These are phyloP conservation scores for Leccinum broughii DNA, from an alignment of 768 basidiomycete species.

Conservation along the genomic window DNA sequence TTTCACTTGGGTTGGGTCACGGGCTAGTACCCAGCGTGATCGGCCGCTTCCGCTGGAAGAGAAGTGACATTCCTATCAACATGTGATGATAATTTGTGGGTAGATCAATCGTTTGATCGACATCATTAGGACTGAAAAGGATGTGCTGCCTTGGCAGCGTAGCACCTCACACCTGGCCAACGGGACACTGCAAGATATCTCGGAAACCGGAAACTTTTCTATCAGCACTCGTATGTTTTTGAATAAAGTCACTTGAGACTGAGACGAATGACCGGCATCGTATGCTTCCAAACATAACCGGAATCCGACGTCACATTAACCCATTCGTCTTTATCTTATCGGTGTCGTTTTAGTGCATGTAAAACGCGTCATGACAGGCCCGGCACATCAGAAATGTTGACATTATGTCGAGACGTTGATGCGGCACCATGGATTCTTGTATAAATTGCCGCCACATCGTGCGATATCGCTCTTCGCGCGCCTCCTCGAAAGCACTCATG, in stretches of 20 bases:
- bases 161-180: background rate
- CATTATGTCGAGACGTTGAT: background rate
- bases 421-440: background rate
- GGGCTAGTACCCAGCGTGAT: background rate
- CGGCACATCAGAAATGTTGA: background rate
- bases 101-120: background rate
- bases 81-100: background rate
- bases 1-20: background rate
- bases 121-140: background rate
- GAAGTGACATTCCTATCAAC: background rate
- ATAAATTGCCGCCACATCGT: background rate
- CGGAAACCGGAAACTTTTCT: background rate
- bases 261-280: too few relatives aligned
- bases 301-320: background rate
- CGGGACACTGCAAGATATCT: background rate
- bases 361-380: background rate
- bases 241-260: too few relatives aligned
- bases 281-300: background rate
- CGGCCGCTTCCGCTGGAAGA: background rate
- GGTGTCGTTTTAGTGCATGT: background rate
- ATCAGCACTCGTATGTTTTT: background rate
- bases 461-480: background rate
- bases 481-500: background rate
- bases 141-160: background rate
- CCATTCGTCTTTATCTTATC: background rate